phyloP scores from a whole-genome alignment of 495 filamentous ascomycete genomes.

The Aspergillus avenaceus region DNA sequence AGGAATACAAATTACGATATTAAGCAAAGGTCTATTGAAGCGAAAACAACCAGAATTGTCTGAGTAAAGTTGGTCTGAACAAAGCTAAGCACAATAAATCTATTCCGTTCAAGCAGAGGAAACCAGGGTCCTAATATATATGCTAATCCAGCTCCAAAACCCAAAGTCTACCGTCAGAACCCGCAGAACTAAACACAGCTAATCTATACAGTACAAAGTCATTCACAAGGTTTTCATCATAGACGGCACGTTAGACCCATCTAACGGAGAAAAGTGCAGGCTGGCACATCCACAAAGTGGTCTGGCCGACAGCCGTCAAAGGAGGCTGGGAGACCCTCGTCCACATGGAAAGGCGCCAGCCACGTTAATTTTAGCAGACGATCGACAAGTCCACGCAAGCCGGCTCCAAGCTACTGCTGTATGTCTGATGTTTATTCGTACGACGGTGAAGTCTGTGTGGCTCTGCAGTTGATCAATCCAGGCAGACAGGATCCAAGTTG shows the following conservation, averaged over 20 bases:
- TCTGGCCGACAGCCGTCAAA: slow-evolving; percentile 16
- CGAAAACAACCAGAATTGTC: neutral
- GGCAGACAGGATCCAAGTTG: neutral
- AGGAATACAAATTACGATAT: neutral
- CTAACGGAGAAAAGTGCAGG: slow-evolving; percentile 12
- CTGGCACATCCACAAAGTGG: slow-evolving; percentile 17
- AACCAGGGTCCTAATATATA: slow-evolving; percentile 10
- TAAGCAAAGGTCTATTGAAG: neutral
- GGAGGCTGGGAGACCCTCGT: slow-evolving; percentile 17
- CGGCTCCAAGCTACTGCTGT: neutral
- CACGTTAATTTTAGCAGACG: slow-evolving; percentile 11
- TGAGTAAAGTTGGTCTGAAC: neutral
- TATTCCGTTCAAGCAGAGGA: neutral
- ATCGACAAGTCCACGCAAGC: slow-evolving; percentile 8
- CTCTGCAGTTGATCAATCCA: neutral
- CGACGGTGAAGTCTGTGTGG: neutral
- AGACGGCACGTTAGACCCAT: slow-evolving; percentile 12
- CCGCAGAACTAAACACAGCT: neutral
- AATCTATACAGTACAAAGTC: neutral
- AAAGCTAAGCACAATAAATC: neutral
- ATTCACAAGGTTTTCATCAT: slow-evolving; percentile 6
- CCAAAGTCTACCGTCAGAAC: no score
- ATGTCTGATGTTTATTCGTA: neutral
- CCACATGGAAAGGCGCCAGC: slow-evolving; percentile 16
- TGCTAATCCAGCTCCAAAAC: no score